Percentiles rank a stretch among this genome's conserved stretches.
These are phyloP conservation scores for Pseudoturritis turrita DNA, from an alignment of 345 rosid species.

Conservation along the genomic window DNA sequence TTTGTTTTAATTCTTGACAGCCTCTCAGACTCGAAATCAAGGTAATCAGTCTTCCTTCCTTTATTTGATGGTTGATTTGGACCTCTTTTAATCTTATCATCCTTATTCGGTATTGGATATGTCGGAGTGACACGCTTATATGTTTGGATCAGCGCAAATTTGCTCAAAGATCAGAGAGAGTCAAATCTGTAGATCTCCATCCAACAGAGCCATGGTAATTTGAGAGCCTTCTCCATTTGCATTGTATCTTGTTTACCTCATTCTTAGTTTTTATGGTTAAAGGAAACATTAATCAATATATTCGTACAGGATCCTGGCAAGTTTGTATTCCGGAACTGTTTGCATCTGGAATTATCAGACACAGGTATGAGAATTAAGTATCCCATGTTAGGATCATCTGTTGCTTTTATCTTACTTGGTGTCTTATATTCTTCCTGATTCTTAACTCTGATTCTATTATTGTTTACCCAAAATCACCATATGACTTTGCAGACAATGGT, in stretches of 20 bases:
- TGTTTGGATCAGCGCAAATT: slow-evolving; percentile 45
- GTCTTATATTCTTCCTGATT: not conserved
- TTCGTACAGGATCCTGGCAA: slow-evolving; percentile 51
- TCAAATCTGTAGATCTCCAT: slow-evolving; percentile 61
- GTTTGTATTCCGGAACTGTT: slow-evolving; percentile 61
- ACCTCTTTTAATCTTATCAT: not conserved
- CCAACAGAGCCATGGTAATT: slow-evolving; percentile 65
- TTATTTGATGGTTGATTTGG: not conserved
- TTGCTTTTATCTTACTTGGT: not conserved
- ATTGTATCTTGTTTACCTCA: not conserved
- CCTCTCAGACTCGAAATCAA: slow-evolving; percentile 42
- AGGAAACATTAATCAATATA: not conserved
- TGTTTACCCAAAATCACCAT: slow-evolving; percentile 23
- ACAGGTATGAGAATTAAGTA: slow-evolving; percentile 48
- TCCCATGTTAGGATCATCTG: not conserved
- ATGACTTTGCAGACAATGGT: slow-evolving; percentile 54
- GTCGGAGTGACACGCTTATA: slow-evolving; percentile 11
- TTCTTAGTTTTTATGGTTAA: not conserved
- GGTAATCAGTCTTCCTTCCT: slow-evolving; percentile 26
- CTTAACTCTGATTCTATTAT: not conserved
- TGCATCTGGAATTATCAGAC: slow-evolving; percentile 71
- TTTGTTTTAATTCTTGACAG: slow-evolving; percentile 31
- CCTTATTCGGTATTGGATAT: not conserved
- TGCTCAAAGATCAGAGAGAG: slow-evolving; percentile 52
- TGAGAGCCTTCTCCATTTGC: not conserved